Conservation (phyloP, 108 stramenopile species). For the Pelagomonas calceolata region DNA sequence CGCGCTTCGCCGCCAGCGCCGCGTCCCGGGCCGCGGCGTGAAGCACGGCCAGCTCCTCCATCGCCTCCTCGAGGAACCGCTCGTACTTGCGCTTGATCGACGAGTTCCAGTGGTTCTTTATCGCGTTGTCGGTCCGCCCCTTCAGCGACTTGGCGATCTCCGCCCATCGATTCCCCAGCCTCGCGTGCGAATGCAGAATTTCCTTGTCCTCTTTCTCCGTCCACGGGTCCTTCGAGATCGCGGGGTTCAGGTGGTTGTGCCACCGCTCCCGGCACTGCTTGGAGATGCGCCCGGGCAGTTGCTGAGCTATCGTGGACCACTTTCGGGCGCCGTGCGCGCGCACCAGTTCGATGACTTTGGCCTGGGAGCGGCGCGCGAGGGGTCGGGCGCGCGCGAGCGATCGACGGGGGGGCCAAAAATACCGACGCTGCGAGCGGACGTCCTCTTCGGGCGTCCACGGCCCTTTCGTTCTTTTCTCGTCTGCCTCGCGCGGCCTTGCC, state of each 20-base stretch:
- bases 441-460: conserved; percentile 35
- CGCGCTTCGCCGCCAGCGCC: neutral
- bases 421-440: no score
- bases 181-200: conserved; percentile 52
- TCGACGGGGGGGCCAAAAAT: no score
- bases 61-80: neutral
- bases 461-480: conserved; percentile 14
- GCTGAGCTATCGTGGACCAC: conserved; percentile 73
- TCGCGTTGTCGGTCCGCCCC: conserved; percentile 93
- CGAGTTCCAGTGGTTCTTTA: conserved; percentile 94
- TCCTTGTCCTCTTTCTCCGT: conserved; percentile 47
- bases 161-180: conserved; percentile 66
- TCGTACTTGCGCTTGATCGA: conserved; percentile 47
- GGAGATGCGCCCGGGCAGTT: conserved; percentile 79
- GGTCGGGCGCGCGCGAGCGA: no score
- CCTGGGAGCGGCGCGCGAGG: no score
- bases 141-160: conserved; percentile 73
- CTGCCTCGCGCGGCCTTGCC: no score
- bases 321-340: conserved; percentile 21
- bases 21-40: neutral
- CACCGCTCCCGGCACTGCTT: conserved; percentile 89
- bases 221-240: conserved; percentile 84
- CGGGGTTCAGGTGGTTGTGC: conserved; percentile 74
- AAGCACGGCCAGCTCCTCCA: neutral
- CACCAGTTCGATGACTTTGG: conserved; percentile 11